Base-by-base conservation (phyloP, 2,329 filamentous ascomycete genomes). In the Cordyceps pruinosa region DNA sequence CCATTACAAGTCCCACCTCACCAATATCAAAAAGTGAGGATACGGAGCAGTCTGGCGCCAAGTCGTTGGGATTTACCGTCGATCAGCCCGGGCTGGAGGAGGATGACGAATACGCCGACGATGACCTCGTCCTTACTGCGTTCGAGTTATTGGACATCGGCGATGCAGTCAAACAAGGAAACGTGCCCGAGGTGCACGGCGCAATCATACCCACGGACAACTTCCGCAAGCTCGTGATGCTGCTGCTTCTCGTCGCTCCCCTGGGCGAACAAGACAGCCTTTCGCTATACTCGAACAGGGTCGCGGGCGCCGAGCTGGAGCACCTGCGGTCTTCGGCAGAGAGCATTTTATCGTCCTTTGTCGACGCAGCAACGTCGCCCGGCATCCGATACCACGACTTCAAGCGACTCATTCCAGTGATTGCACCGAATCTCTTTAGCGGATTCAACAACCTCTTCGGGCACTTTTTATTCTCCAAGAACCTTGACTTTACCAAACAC, bases 161-260 rank as follows among this genome's bases (percentile, higher is more conserved):
- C 48, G 82, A 86, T 10, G 82, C 80, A 0, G 82, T 85, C 61
- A 79, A 78, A 61, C 75, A 81, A 4, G 77, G 75, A 17, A 75
- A 78, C 59, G 67, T 70, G 4, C 70, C 77, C 0, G 77, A 77
- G 4, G 79, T 83, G 1, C 78, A 83, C 44, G 79, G 81, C n/a
- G 83, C 86, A 30, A 84, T 88, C 62, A 87, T 91, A 51, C 87
- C 88, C 0, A 81, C 84, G 0, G 87, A 90, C 66, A 90, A 90
- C 65, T 82, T 90, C 57, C 79, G 84, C 45, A 86, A 83, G 63
- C 72, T 91, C 8, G 70, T 90, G 30, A 86, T 89, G 80, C 75
- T 91, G 4, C 75, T 91, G 13, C 74, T 90, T 1, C 72, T 90
- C 9, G 74, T 83, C 35, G 84, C 87, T 1, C 86, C 87, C 0